Evolutionary conservation across 2,329 filamentous ascomycete genomes (phyloP).

Genomic region (Trematosphaeria pertusa): DNA sequence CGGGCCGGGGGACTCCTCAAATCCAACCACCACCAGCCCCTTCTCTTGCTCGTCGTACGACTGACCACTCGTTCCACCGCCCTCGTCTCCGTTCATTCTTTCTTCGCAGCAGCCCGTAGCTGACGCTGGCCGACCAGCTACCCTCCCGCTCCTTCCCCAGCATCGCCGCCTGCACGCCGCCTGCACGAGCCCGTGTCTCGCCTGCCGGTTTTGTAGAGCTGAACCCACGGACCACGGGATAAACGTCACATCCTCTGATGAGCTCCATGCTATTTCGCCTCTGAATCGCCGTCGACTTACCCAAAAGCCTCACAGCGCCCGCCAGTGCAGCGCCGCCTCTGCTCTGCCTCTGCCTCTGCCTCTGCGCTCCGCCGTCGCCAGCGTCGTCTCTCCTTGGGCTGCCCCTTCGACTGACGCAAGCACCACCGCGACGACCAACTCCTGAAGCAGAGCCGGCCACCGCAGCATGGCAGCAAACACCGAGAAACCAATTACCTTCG

Average conservation of each 20-base stretch:
- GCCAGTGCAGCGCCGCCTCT: too few relatives aligned
- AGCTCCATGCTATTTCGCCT: conserved; percentile 23
- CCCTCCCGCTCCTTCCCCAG: too few relatives aligned
- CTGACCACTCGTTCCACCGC: not conserved
- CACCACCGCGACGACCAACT: too few relatives aligned
- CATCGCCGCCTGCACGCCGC: too few relatives aligned
- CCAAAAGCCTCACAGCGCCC: conserved; percentile 21
- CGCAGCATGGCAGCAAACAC: conserved; percentile 38
- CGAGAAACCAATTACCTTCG: conserved; percentile 50
- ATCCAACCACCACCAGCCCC: not conserved
- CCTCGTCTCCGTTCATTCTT: not conserved
- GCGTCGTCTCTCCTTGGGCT: too few relatives aligned
- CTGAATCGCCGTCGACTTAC: conserved; percentile 11
- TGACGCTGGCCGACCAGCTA: conserved; percentile 9
- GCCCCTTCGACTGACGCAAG: too few relatives aligned
- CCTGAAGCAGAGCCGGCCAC: too few relatives aligned
- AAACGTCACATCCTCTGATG: conserved; percentile 12
- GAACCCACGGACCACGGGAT: conserved; percentile 1
- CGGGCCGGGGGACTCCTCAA: not conserved
- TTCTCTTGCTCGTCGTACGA: not conserved
- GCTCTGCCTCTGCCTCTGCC: too few relatives aligned
- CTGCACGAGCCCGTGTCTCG: not conserved
- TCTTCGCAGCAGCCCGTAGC: not conserved
- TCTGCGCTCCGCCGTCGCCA: too few relatives aligned
- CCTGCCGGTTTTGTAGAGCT: conserved; percentile 4